Evolutionary conservation across 176 grass and related monocot species (phyloP).

Genomic region (Zea luxurians): DNA sequence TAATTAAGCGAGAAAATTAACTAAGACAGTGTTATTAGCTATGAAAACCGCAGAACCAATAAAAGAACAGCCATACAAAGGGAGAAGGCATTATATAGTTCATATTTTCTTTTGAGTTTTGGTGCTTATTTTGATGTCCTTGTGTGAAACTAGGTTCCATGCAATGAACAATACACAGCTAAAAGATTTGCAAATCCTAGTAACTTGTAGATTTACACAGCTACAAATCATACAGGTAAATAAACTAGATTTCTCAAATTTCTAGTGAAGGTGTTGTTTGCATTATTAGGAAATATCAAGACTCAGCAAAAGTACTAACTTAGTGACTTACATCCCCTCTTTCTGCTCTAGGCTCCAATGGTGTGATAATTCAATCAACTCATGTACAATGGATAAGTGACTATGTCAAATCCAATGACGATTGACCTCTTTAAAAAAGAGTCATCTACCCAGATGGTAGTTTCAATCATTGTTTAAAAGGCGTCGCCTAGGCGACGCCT

Average conservation of each 20-base stretch:
- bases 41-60: conserved; percentile 2
- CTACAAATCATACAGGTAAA: conserved; percentile 1
- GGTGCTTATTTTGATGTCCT: background rate
- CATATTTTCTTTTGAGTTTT: background rate
- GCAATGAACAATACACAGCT: background rate
- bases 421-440: background rate
- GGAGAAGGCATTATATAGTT: background rate
- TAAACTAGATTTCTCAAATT: background rate
- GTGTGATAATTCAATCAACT: conserved; percentile 20
- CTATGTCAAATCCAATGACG: background rate
- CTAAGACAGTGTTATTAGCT: conserved; percentile 36
- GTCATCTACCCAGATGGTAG: background rate
- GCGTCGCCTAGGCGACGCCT: too few species aligned
- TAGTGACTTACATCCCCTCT: background rate
- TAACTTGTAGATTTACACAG: background rate
- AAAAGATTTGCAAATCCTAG: background rate
- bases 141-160: background rate
- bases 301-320: background rate
- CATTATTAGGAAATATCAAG: background rate
- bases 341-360: background rate
- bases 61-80: background rate
- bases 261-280: background rate
- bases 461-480: too few species aligned
- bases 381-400: background rate
- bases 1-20: conserved; percentile 48